Evolutionary conservation across 1,139 yeast genomes (phyloP).

Genomic region (Nakaseomyces kungkrabaensis): DNA sequence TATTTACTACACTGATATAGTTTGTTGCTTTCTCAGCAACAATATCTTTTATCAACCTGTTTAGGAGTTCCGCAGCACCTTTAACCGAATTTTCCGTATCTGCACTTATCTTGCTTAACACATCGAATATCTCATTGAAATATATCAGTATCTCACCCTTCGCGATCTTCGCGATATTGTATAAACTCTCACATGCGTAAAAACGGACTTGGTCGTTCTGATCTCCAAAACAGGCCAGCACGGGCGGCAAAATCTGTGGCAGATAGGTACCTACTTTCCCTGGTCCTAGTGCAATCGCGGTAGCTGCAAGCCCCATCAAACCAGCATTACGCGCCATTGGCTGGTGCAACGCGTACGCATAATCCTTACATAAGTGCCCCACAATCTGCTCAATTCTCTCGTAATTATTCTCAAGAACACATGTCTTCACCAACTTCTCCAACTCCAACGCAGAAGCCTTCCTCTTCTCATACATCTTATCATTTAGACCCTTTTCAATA

Average conservation of each 20-base stretch:
- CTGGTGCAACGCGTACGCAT: conserved; percentile 67
- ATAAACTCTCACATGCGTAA: conserved; percentile 92
- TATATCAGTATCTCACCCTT: conserved; percentile 86
- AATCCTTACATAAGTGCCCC: conserved; percentile 56
- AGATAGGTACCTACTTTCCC: conserved; percentile 62
- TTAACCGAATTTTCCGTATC: conserved; percentile 88
- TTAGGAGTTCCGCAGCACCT: conserved; percentile 91
- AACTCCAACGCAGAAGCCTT: conserved; percentile 89
- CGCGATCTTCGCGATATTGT: conserved; percentile 94
- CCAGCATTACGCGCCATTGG: conserved; percentile 74
- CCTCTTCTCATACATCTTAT: conserved; percentile 86
- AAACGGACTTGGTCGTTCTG: conserved; percentile 94
- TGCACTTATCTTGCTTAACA: conserved; percentile 79
- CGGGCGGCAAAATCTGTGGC: conserved; percentile 85
- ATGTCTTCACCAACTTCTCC: conserved; percentile 68
- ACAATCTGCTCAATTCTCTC: conserved; percentile 61
- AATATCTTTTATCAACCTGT: conserved; percentile 83
- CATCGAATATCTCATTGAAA: conserved; percentile 92
- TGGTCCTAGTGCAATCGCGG: conserved; percentile 68
- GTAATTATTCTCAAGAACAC: conserved; percentile 56
- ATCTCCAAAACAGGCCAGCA: conserved; percentile 90
- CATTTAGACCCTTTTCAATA: conserved; percentile 73
- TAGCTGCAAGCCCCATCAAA: conserved; percentile 65
- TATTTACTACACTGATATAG: conserved; percentile 71
- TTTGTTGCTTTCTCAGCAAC: conserved; percentile 92